Base-by-base conservation (phyloP, 495 filamentous ascomycete species). In the Apiosordaria backusii region DNA sequence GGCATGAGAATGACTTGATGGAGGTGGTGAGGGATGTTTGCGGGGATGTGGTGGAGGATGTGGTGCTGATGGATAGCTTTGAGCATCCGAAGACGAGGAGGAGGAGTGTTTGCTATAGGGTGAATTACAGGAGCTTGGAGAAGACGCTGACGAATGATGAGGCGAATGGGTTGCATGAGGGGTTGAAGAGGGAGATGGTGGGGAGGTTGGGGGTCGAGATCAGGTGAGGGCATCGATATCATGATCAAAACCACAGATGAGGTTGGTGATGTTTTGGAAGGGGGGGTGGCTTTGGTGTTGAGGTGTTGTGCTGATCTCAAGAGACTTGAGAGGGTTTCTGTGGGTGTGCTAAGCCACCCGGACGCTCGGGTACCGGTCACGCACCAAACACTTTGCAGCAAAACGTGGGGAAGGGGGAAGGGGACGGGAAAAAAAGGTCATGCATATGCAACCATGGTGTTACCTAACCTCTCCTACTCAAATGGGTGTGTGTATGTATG, bases 1-100 rank as follows among this genome's bases (percentile, higher is more conserved):
- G 96, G 68, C 93, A 97, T 72, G 93, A 94, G 78, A 98, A 99
- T 76, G 96, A 99, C 78, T 79, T 99, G 52, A 97, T 97, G 94
- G 95, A 98, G 80, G 82, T 96, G 60, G 89, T 97, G 15, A 84
- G 95, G 53, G 86, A 86, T 24, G 84, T 91, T 26, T 91, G 85
- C 9, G 93, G 92, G 18, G 90, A 97, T 75, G 73, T 86, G 50
- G 92, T 95, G 19, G 95, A 98, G 79, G 90, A 96, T 73, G 95
- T 97, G 69, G 83, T 76, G 65, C 78, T 96, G 27, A 74, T 80
- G 15, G 95, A 99, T 79, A 84, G 91, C 68, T 99, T 98, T 73
- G 86, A 82, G 50, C 92, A 98, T 79, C 93, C 93, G n/a, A 90
- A 89, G 77, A 93, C 91, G 57, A 84, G 86, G 16, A 80, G 90